These are phyloP conservation scores for Aspergillus hancockii DNA, from an alignment of 495 filamentous ascomycete species.

Conservation along the genomic window DNA sequence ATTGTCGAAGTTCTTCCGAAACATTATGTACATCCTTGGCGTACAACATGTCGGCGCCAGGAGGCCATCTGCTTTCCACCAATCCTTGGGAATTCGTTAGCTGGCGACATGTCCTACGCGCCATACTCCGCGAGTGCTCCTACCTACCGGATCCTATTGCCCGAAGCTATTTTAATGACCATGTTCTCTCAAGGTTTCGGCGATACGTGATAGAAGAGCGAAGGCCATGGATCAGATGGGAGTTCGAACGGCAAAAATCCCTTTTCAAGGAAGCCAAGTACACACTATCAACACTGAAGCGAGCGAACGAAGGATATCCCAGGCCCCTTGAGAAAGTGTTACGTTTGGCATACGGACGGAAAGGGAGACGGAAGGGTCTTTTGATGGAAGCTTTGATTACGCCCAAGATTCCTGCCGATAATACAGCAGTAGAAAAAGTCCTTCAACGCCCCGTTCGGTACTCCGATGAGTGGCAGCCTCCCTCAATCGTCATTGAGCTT, in stretches of 20 bases:
- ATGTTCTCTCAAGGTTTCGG: slow-evolving; percentile 61
- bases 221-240: slow-evolving; percentile 2
- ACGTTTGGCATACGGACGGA: slow-evolving; percentile 69
- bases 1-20: neutral
- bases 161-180: slow-evolving; percentile 56
- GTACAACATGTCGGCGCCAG: neutral
- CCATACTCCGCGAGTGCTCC: slow-evolving; percentile 78
- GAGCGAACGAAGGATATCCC: slow-evolving; percentile 66
- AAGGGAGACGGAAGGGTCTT: slow-evolving; percentile 65
- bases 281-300: slow-evolving; percentile 41
- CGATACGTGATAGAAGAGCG: slow-evolving; percentile 17
- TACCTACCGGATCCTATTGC: slow-evolving; percentile 79
- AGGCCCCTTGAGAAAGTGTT: slow-evolving; percentile 65
- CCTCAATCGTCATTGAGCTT: slow-evolving; percentile 33
- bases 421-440: slow-evolving; percentile 23
- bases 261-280: slow-evolving; percentile 28
- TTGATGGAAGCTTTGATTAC: slow-evolving; percentile 54
- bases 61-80: neutral
- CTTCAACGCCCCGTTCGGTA: slow-evolving; percentile 20
- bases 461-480: slow-evolving; percentile 40
- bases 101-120: slow-evolving; percentile 69
- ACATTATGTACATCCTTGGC: neutral
- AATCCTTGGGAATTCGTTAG: slow-evolving; percentile 19
- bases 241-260: slow-evolving; percentile 18
- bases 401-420: slow-evolving; percentile 36